Conservation (phyloP, 352 stramenopile species). For the Globisporangium abappressorium region DNA sequence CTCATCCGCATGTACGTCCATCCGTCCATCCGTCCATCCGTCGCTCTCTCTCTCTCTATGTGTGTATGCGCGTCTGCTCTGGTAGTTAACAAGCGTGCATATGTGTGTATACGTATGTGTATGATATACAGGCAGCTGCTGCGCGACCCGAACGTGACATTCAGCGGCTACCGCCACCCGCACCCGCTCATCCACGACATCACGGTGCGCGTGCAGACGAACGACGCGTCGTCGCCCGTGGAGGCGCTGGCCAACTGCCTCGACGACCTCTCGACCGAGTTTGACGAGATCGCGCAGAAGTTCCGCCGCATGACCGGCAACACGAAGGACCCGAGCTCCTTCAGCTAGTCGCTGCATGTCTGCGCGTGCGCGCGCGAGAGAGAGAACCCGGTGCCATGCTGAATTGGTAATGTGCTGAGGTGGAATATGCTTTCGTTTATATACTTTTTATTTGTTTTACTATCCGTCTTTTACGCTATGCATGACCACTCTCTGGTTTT, state of each 20-base stretch:
- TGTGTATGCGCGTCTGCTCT: not conserved
- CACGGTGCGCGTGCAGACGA: constrained; percentile 92
- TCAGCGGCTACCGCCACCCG: constrained; percentile 95
- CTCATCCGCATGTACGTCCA: constrained; percentile 93
- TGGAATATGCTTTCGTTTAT: constrained; percentile 7
- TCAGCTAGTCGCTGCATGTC: constrained; percentile 47
- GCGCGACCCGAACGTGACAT: constrained; percentile 86
- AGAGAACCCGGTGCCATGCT: not conserved
- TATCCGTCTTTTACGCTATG: not conserved
- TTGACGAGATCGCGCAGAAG: constrained; percentile 83
- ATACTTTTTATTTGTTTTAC: not conserved
- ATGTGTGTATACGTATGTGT: not conserved
- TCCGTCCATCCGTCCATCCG: constrained; percentile 19
- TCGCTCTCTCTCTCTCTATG: not conserved
- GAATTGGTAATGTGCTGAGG: not conserved
- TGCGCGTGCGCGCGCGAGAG: not conserved
- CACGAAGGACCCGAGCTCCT: constrained; percentile 80
- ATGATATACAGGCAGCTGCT: constrained; percentile 70
- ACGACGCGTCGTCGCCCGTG: constrained; percentile 79
- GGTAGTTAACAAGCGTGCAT: not conserved
- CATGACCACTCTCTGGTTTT: no score
- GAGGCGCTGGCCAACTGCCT: constrained; percentile 80
- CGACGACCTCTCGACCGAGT: constrained; percentile 85
- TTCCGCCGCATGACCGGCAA: constrained; percentile 80
- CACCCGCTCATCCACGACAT: constrained; percentile 97